Evolutionary conservation across 495 filamentous ascomycete genomes (phyloP), one percentile per base, ranked within the genome.

Genomic region (Cercophora newfieldiana): DNA sequence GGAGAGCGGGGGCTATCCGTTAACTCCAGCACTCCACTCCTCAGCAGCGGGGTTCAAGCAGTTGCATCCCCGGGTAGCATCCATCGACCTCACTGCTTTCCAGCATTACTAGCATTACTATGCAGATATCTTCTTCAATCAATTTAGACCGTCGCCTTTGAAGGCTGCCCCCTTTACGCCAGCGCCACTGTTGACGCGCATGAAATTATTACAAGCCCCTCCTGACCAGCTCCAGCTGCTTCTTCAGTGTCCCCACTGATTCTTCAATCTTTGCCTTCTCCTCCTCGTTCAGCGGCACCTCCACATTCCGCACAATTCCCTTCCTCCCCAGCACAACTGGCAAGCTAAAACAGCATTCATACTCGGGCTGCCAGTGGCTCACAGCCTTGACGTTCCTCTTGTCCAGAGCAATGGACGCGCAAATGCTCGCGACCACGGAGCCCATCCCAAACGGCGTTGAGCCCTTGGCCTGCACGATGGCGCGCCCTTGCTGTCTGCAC

Each of bases 381-480:
- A 81, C 22, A 2, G 78, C 72, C 21, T 53, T 37, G 22, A 77
- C 63, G 65, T 75, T 58, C 58, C 72, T 58, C 33, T 69, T 63
- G 51, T 80, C 77, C 21, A 71, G 69, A 1, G 78, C 56, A 19
- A 81, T 74, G 16, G 75, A 72, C 33, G 76, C 65, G 68, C 79
- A 81, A n/a, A 81, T 73, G 29, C 64, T 70, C 8, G 77, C 55
- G 5, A 77, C 71, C 22, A 74, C 66, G 28, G 77, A 74, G 44
- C 72, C 78, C 25, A 80, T 72, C 7, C 79, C 79, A 59, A 76
- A 81, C 5, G 78, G 74, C 1, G 76, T 80, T n/a, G 74, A 68
- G 1, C 79, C 79, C 66, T 81, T 81, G 21, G 73, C 63, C 25
- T 67, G 64, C 57, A 80, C 72, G 33, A 81, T 78, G 53, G 51